A percentile compares a stretch with the other conserved stretches of the same genome.
These are phyloP conservation scores for Erodium maritimum DNA, from an alignment of 345 rosid species.

Conservation along the genomic window DNA sequence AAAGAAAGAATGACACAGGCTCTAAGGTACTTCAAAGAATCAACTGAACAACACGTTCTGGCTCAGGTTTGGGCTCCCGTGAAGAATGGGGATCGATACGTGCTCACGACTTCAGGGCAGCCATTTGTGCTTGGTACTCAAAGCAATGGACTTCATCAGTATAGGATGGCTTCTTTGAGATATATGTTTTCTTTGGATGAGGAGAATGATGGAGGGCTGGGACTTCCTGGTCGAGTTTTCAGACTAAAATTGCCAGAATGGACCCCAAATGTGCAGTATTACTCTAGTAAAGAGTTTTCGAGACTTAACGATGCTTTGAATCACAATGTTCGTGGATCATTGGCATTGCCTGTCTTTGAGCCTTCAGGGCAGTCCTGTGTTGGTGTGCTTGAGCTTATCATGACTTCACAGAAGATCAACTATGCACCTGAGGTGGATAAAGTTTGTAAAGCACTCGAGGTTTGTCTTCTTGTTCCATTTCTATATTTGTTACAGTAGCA, in stretches of 20 bases:
- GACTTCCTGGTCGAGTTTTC: conserved; percentile 97
- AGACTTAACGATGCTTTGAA: conserved; percentile 69
- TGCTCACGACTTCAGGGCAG: conserved; percentile 79
- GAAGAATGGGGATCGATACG: conserved; percentile 37
- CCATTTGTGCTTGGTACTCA: conserved; percentile 76
- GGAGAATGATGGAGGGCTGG: conserved; percentile 57
- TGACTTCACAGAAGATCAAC: conserved; percentile 77
- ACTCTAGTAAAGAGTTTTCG: conserved; percentile 64
- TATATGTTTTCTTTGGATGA: conserved; percentile 70
- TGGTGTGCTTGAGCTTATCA: conserved; percentile 78
- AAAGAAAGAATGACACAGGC: conserved; percentile 90
- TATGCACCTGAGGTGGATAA: conserved; percentile 91
- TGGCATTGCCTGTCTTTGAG: conserved; percentile 92
- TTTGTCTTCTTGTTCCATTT: conserved; percentile 24
- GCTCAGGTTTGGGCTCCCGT: conserved; percentile 97
- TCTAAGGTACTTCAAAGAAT: conserved; percentile 63
- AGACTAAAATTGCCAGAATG: conserved; percentile 72
- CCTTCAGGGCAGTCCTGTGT: conserved; percentile 71
- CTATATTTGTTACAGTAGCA: background rate
- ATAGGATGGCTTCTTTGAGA: conserved; percentile 72
- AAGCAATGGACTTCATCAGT: conserved; percentile 65
- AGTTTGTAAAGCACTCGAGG: conserved; percentile 98
- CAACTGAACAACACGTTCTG: conserved; percentile 70
- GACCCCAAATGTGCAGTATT: conserved; percentile 92
- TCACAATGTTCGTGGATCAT: conserved; percentile 65